phyloP scores from a whole-genome alignment of 2,329 filamentous ascomycete genomes.

The Colletotrichum karsti region DNA sequence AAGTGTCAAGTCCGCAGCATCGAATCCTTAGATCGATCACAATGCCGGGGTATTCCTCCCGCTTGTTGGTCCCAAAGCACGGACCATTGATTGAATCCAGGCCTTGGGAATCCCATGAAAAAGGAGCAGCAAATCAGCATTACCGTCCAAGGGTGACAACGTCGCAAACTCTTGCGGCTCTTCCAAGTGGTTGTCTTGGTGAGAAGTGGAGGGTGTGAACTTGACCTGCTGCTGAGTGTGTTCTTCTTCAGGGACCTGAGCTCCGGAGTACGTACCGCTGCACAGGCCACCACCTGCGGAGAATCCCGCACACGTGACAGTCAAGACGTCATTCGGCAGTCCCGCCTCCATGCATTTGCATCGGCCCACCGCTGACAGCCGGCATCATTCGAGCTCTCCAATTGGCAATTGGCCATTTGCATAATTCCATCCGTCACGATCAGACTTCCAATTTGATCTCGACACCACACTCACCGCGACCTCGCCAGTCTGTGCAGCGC shows the following conservation, averaged over 20 bases:
- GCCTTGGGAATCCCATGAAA: not conserved
- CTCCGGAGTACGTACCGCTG: not conserved
- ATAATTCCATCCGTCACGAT: not conserved
- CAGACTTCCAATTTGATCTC: slow-evolving; percentile 6
- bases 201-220: not conserved
- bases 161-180: not conserved
- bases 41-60: not conserved
- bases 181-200: not conserved
- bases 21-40: not conserved
- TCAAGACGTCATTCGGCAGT: slow-evolving; percentile 1
- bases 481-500: slow-evolving; percentile 20
- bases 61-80: not conserved
- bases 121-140: not conserved
- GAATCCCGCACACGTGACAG: not conserved
- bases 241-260: not conserved
- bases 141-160: not conserved
- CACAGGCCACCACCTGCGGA: not conserved
- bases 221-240: not conserved
- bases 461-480: slow-evolving; percentile 1
- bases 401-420: slow-evolving; percentile 1
- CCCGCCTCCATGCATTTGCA: not conserved
- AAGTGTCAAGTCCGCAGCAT: not conserved
- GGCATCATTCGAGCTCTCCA: slow-evolving; percentile 8
- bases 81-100: not conserved
- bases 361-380: not conserved